Evolutionary conservation across 768 basidiomycete species (phyloP).

Genomic region (Lyophyllum decastes): DNA sequence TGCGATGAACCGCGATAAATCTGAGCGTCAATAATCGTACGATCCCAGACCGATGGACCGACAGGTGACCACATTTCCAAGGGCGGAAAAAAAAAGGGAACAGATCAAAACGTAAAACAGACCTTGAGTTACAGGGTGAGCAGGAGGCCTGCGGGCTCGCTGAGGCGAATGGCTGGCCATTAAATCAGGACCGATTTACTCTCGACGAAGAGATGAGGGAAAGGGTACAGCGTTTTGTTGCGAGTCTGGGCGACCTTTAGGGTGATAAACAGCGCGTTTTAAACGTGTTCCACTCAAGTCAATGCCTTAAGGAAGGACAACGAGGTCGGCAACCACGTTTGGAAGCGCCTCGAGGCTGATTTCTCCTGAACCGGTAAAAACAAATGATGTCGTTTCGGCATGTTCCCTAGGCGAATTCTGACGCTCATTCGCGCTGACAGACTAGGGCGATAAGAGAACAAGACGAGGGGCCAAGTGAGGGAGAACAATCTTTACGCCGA

Average conservation of each 20-base stretch:
- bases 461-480: background rate
- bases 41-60: slow-evolving; percentile 14
- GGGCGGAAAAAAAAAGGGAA: slow-evolving; percentile 17
- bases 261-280: slow-evolving; percentile 54
- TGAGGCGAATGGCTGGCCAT: slow-evolving; percentile 67
- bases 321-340: slow-evolving; percentile 60
- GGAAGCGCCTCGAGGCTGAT: slow-evolving; percentile 46
- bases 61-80: slow-evolving; percentile 14
- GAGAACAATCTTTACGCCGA: no score
- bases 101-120: slow-evolving; percentile 27
- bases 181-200: slow-evolving; percentile 22
- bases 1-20: slow-evolving; percentile 1
- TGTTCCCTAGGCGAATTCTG: slow-evolving; percentile 15
- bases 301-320: slow-evolving; percentile 44
- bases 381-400: slow-evolving; percentile 17
- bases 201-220: slow-evolving; percentile 16
- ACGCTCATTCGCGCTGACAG: slow-evolving; percentile 4
- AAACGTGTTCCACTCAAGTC: slow-evolving; percentile 61
- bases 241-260: slow-evolving; percentile 29
- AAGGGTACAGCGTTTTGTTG: slow-evolving; percentile 28
- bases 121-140: slow-evolving; percentile 52
- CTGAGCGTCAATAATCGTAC: slow-evolving; percentile 5
- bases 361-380: slow-evolving; percentile 15
- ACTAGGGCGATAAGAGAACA: background rate
- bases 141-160: slow-evolving; percentile 54